phyloP scores from a whole-genome alignment of 2,329 filamentous ascomycete genomes.

The Penicillium hordei region DNA sequence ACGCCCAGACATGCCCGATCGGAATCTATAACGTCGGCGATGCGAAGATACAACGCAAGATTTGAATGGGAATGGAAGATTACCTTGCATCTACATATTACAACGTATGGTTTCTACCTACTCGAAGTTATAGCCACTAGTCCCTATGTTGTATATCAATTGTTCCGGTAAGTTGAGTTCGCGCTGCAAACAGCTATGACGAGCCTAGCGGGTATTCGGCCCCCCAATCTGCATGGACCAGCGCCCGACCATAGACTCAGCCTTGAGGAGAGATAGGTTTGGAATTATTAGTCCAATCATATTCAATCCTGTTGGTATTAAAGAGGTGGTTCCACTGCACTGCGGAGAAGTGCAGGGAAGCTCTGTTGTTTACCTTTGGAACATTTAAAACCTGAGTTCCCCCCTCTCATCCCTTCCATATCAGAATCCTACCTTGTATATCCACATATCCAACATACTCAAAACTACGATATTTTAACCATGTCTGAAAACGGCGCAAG shows the following conservation, averaged over 20 bases:
- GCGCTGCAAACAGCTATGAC: not conserved
- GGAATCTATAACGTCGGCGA: not conserved
- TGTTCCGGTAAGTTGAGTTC: not conserved
- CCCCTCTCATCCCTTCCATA: not conserved
- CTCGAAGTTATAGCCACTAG: not conserved
- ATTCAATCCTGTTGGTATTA: not conserved
- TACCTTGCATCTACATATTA: not conserved
- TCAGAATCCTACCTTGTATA: not conserved
- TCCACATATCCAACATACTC: not conserved
- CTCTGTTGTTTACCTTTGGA: not conserved
- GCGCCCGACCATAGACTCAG: not conserved
- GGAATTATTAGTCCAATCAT: not conserved
- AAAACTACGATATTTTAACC: constrained; percentile 3
- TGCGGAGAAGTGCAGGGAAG: not conserved
- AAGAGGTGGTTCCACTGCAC: not conserved
- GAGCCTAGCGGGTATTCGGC: not conserved
- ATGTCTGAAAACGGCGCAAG: constrained; percentile 32
- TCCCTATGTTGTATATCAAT: not conserved
- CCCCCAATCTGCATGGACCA: not conserved
- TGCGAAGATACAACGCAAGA: not conserved
- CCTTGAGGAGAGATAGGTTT: not conserved
- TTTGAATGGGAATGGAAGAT: not conserved
- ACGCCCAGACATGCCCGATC: not conserved
- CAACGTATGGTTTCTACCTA: not conserved
- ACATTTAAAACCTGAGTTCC: constrained; percentile 2